Evolutionary conservation across 805 yeast genomes (phyloP).

Genomic region (Ogataea methanolica): DNA sequence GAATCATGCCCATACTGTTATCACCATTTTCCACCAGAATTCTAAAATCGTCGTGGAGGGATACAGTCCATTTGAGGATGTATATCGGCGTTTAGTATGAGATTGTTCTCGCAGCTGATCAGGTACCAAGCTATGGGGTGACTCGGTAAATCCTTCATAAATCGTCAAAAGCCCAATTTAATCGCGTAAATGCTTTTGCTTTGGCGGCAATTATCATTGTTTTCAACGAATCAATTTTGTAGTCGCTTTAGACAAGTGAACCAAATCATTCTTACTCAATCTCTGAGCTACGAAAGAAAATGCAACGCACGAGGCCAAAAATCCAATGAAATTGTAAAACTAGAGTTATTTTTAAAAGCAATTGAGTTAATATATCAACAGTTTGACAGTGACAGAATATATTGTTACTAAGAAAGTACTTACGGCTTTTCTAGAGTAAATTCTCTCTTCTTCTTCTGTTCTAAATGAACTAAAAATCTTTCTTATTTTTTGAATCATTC

Average conservation of each 20-base stretch:
- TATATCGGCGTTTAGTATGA: too few relatives aligned
- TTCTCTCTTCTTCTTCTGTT: constrained; percentile 80
- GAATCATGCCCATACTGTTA: too few relatives aligned
- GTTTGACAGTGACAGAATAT: too few relatives aligned
- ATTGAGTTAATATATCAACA: constrained; percentile 1
- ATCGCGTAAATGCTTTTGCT: too few relatives aligned
- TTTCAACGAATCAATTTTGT: neutral
- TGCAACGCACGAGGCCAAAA: constrained; percentile 72
- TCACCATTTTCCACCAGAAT: too few relatives aligned
- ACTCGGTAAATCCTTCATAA: too few relatives aligned
- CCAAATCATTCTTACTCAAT: constrained; percentile 17
- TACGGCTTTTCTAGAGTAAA: constrained; percentile 68
- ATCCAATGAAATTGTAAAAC: constrained; percentile 75
- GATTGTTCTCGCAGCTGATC: too few relatives aligned
- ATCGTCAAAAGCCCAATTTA: too few relatives aligned
- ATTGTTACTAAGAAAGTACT: constrained; percentile 13
- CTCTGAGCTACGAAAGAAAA: constrained; percentile 77
- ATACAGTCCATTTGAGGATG: too few relatives aligned
- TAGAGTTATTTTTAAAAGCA: constrained; percentile 5
- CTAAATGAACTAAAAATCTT: constrained; percentile 78
- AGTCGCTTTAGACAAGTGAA: constrained; percentile 3
- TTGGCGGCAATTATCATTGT: too few relatives aligned
- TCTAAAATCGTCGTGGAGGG: too few relatives aligned
- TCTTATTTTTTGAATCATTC: constrained; percentile 71
- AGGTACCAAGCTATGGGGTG: too few relatives aligned